Conservation (phyloP, 352 stramenopile species). For the Thalassiosira mediterranea region DNA sequence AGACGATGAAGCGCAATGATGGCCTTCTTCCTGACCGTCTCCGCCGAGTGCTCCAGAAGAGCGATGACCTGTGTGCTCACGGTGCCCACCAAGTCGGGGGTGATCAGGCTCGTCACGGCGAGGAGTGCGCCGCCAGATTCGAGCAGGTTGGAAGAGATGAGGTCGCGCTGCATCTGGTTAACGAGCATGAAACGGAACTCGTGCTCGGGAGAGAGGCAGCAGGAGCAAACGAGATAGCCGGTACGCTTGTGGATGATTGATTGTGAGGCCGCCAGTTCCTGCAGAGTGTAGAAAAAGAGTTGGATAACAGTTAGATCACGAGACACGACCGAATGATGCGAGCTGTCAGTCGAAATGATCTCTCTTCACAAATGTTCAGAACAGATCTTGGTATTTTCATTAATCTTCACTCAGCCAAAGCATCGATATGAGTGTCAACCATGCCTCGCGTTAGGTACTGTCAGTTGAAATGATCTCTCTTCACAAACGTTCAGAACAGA, state of each 20-base stretch:
- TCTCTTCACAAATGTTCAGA: constrained; percentile 40
- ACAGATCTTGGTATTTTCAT: constrained; percentile 47
- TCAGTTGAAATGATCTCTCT: constrained; percentile 46
- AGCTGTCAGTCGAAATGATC: constrained; percentile 42
- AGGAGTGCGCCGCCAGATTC: constrained; percentile 95
- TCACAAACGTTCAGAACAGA: constrained; percentile 44
- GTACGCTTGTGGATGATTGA: constrained; percentile 98
- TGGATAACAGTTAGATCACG: background rate
- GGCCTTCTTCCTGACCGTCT: constrained; percentile 98
- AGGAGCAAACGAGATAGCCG: constrained; percentile 93
- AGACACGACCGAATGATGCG: constrained; percentile 8
- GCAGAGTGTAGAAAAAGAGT: constrained; percentile 20
- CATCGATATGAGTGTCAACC: background rate
- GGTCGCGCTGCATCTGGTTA: constrained; percentile 97
- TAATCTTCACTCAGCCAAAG: background rate
- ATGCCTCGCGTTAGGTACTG: too few relatives aligned
- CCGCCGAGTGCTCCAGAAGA: constrained; percentile 93
- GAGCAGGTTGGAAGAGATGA: constrained; percentile 85
- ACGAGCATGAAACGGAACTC: constrained; percentile 99
- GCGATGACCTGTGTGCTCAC: constrained; percentile 91
- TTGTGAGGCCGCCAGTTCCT: constrained; percentile 95
- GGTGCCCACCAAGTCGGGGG: constrained; percentile 97
- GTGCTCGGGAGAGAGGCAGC: constrained; percentile 96
- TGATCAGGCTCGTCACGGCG: constrained; percentile 95
- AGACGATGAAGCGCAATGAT: constrained; percentile 98